Evolutionary conservation across 2,329 filamentous ascomycete species (phyloP).

Genomic region (Ophiognomonia clavigignenti-juglandacearum): DNA sequence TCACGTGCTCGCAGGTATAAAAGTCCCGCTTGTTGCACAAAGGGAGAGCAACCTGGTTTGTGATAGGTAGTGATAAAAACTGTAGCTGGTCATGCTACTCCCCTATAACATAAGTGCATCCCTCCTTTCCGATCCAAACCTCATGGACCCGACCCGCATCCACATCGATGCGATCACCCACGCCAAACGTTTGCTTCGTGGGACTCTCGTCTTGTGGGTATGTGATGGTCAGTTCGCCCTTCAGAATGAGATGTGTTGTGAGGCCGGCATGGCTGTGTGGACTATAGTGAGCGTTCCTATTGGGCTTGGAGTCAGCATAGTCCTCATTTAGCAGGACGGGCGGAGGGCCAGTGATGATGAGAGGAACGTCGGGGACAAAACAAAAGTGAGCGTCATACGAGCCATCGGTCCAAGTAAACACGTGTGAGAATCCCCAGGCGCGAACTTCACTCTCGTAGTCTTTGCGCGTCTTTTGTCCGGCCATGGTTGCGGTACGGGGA

Average conservation of each 20-base stretch:
- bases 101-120: conserved; percentile 65
- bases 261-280: conserved; percentile 61
- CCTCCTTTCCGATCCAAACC: conserved; percentile 62
- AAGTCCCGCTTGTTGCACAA: too few relatives aligned
- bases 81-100: too few relatives aligned
- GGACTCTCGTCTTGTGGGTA: conserved; percentile 56
- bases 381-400: conserved; percentile 46
- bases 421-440: conserved; percentile 64
- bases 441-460: conserved; percentile 57
- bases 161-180: conserved; percentile 61
- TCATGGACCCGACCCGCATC: conserved; percentile 60
- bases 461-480: conserved; percentile 31
- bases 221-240: conserved; percentile 60
- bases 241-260: conserved; percentile 66
- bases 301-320: background rate
- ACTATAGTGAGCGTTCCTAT: conserved; percentile 61
- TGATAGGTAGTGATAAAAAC: too few relatives aligned
- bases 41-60: background rate
- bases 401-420: conserved; percentile 68
- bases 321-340: background rate
- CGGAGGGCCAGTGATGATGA: background rate
- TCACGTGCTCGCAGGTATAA: too few relatives aligned
- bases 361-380: background rate
- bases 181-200: conserved; percentile 53
- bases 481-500: conserved; percentile 2